Base-by-base conservation (phyloP, 2,329 filamentous ascomycete genomes). In the Dothideomycetes sp. region DNA sequence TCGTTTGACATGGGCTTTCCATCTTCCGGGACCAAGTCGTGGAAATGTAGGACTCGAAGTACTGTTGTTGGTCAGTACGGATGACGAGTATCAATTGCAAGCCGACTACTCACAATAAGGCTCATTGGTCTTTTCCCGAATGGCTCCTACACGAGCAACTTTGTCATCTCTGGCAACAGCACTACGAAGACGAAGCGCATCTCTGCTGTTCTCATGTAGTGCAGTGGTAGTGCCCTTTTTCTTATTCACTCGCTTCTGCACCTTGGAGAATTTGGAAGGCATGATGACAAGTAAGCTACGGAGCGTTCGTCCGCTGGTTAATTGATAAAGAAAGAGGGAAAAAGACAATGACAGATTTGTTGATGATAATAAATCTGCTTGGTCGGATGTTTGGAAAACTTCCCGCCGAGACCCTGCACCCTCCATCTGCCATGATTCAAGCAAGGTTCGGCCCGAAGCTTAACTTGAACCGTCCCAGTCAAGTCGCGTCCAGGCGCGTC, bases 201-300 rank as follows among this genome's bases (percentile, higher is more conserved):
- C 85, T 49, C 91, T 74, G 45, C 87, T 94, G 58, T 86, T 86
- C 61, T 87, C 82, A 56, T 96, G 89, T 16, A 96, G 71, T 10
- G 81, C 72, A 19, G 80, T 79, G 30, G 78, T 77, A 15, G 78
- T 77, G 48, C 78, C 77, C 49, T 82, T 78, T 73, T 94, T 95
- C 68, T 94, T 94, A 24, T 78, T 69, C 48, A 96, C 89, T 48
- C 86, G 78, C 66, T 96, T 96, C 47, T 83, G 77, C 15, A 91
- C 83, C 59, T 95, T 96, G 47, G 77, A 67, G 5, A 95, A 65
- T 56, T 78, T 81, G 46, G 59, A 59, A 11, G 84, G 75, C 87
- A 94, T 94, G 17, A 52, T 70, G 55, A n/a, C n/a, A n/a, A n/a
- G n/a, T n/a, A n/a, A n/a, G n/a, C n/a, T n/a, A n/a, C n/a, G n/a